A percentile compares a stretch with the other conserved stretches of the same genome.
Evolutionary conservation across 1,284 basidiomycete genomes (phyloP).

Genomic region (Neonothopanus nambi): DNA sequence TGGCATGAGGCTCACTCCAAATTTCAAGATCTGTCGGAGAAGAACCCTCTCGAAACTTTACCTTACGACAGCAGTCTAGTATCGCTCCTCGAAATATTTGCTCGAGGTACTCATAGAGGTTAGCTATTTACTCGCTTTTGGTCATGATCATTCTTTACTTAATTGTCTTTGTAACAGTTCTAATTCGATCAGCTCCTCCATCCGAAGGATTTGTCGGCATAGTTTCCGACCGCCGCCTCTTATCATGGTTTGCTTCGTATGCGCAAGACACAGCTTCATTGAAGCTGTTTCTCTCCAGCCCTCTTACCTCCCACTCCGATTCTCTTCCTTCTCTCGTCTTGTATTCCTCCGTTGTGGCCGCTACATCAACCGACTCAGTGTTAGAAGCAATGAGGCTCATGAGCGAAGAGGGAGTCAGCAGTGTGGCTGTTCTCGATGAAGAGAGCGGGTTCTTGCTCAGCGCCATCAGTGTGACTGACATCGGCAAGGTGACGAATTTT

Average conservation of each 20-base stretch:
- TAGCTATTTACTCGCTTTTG: constrained; percentile 17
- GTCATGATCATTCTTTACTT: not conserved
- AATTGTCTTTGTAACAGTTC: constrained; percentile 39
- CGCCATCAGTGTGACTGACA: constrained; percentile 76
- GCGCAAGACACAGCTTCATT: constrained; percentile 50
- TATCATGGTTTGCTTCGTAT: constrained; percentile 63
- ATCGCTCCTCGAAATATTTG: constrained; percentile 63
- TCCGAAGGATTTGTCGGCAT: constrained; percentile 50
- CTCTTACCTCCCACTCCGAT: constrained; percentile 54
- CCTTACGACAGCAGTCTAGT: constrained; percentile 63
- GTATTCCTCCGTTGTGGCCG: constrained; percentile 58
- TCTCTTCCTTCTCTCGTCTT: constrained; percentile 66
- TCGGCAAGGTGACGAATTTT: constrained; percentile 55
- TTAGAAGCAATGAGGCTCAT: constrained; percentile 78
- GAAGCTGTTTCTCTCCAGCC: constrained; percentile 53
- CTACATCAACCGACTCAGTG: constrained; percentile 56
- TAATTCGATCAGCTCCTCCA: constrained; percentile 44
- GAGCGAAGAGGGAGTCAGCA: constrained; percentile 80
- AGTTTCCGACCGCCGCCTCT: constrained; percentile 60
- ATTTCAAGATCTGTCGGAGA: constrained; percentile 70
- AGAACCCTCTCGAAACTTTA: constrained; percentile 70
- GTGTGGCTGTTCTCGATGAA: constrained; percentile 71
- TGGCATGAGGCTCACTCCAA: not conserved
- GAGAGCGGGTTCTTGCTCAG: constrained; percentile 61
- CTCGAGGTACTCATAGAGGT: constrained; percentile 72